These are phyloP conservation scores for Tilletiaria anomala DNA, from an alignment of 1,284 basidiomycete genomes.

Conservation along the genomic window DNA sequence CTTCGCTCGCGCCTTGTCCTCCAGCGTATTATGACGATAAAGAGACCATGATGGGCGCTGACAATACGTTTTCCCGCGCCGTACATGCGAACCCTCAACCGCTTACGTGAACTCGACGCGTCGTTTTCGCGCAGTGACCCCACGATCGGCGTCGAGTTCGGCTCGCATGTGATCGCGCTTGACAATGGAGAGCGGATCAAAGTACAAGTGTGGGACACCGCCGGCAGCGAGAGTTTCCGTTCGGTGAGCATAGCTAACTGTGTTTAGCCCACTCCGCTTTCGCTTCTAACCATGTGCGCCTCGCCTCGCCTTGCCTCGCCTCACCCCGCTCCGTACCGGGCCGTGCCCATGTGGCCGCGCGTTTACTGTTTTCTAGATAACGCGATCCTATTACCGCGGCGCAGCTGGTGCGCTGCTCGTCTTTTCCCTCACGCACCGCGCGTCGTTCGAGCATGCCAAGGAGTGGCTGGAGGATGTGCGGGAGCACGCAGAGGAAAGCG, in stretches of 20 bases:
- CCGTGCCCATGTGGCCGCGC: background rate
- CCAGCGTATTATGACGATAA: too few relatives aligned
- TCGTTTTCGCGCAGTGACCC: too few relatives aligned
- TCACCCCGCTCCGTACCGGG: background rate
- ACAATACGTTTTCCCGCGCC: too few relatives aligned
- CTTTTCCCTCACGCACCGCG: slow-evolving; percentile 24
- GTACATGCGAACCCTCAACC: too few relatives aligned
- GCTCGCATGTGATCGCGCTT: slow-evolving; percentile 26
- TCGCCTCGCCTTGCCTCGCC: background rate
- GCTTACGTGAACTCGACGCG: too few relatives aligned
- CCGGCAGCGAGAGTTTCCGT: slow-evolving; percentile 28
- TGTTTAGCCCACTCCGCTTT: background rate
- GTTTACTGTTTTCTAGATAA: too few relatives aligned
- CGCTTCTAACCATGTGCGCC: background rate
- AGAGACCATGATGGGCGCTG: too few relatives aligned
- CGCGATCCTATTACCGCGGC: slow-evolving; percentile 25
- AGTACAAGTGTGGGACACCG: slow-evolving; percentile 37
- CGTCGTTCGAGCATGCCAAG: slow-evolving; percentile 21
- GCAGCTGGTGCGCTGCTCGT: slow-evolving; percentile 35
- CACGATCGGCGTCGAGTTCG: slow-evolving; percentile 37
- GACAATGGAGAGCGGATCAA: slow-evolving; percentile 30
- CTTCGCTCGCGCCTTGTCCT: too few relatives aligned
- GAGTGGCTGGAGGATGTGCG: slow-evolving; percentile 30
- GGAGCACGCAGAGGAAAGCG: slow-evolving; percentile 29
- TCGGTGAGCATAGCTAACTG: slow-evolving; percentile 9